These are phyloP conservation scores for Nigrospora oryzae DNA, from an alignment of 2,329 filamentous ascomycete genomes.

Conservation along the genomic window DNA sequence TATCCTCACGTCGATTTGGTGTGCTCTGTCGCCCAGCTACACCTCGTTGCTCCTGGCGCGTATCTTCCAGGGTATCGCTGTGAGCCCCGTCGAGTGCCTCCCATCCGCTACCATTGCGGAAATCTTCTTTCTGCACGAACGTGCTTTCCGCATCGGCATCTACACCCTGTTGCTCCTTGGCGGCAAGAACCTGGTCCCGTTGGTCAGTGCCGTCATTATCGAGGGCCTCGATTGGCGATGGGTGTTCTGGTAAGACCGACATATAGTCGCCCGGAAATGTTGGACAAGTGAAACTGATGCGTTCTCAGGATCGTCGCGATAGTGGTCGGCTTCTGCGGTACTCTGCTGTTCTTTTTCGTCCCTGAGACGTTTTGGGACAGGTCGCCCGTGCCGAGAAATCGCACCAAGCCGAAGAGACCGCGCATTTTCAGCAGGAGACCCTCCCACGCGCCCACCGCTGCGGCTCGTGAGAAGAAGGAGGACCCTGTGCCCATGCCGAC, in stretches of 20 bases:
- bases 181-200: conserved; percentile 82
- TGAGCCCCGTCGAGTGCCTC: conserved; percentile 85
- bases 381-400: conserved; percentile 44
- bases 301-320: conserved; percentile 66
- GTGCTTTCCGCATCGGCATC: conserved; percentile 86
- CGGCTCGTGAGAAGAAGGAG: too few relatives aligned
- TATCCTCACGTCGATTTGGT: conserved; percentile 71
- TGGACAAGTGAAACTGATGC: not conserved
- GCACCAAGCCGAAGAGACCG: conserved; percentile 29
- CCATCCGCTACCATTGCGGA: conserved; percentile 92
- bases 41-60: conserved; percentile 71
- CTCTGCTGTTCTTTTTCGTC: conserved; percentile 79
- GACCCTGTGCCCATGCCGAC: not conserved
- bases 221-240: conserved; percentile 74
- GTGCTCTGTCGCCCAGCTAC: conserved; percentile 75
- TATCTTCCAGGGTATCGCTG: conserved; percentile 79
- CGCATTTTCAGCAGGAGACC: conserved; percentile 40
- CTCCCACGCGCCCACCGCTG: conserved; percentile 14
- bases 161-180: conserved; percentile 84
- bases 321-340: conserved; percentile 60
- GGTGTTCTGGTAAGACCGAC: conserved; percentile 63
- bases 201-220: conserved; percentile 82
- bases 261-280: not conserved
- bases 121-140: conserved; percentile 92
- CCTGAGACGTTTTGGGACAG: conserved; percentile 96